Base-by-base conservation (phyloP, 768 basidiomycete genomes). In the Trametes meyenii region DNA sequence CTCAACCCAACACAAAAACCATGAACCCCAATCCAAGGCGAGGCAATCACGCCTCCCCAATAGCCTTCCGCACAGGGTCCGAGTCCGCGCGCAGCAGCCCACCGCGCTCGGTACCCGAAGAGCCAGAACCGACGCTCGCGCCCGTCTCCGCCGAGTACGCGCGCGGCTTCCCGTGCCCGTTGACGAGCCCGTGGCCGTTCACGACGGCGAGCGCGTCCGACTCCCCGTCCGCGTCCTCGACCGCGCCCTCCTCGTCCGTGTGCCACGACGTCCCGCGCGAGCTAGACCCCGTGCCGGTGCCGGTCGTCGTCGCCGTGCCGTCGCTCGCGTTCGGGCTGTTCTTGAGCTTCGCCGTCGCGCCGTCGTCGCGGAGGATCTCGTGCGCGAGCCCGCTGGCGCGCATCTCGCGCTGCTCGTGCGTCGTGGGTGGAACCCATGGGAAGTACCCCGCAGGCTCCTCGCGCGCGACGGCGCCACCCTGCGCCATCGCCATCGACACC, bases 381-480 rank as follows among this genome's bases (percentile, higher is more conserved):
- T 69, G 53, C 48, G 70, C 67, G n/a, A 72, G 69, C 55, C 69
- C 68, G 64, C 70, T 72, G 42, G 69, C 61, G 19, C 65, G 48
- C 57, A 45, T 16, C 44, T 45, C 44, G 35, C 23, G 50, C 50
- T 51, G 50, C 36, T n/a, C 17, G 19, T 43, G 42, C 42, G 35
- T 33, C 49, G 45, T 2, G 14, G 68, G 65, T 11, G 72, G 63
- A 26, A 81, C 69, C 19, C 73, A 75, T 48, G 80, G 80, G 69
- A 82, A 82, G 69, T 82, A 82, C 16, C 78, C 73, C 56, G 65
- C 66, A 13, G 68, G 68, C 63, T 70, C 69, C 42, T 63, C 56
- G 33, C 42, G 50, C 48, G 33, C 58, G 7, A 40, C 43, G 17
- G 35, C 40, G 40, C 55, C 43, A 16, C 48, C 54, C 52, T 58